Evolutionary conservation across 352 stramenopile genomes (phyloP).

Genomic region (Globisporangium nunn): DNA sequence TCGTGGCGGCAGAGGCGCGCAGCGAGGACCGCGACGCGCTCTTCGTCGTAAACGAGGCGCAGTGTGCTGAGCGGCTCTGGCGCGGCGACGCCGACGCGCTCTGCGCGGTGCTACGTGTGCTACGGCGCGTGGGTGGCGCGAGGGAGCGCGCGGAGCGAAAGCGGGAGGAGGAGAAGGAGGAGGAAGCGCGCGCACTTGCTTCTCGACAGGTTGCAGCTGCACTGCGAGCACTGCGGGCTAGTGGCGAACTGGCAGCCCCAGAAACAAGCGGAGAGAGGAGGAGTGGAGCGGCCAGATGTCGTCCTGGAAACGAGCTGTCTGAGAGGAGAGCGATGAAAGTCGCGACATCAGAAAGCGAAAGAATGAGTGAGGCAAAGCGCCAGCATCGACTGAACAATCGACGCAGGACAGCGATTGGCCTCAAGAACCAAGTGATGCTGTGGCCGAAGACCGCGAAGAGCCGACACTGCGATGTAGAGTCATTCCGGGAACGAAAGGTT

Average conservation of each 20-base stretch:
- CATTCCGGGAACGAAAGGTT: background rate
- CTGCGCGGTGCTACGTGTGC: conserved; percentile 33
- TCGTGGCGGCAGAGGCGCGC: conserved; percentile 31
- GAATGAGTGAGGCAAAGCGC: background rate
- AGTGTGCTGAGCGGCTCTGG: conserved; percentile 30
- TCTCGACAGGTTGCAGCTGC: background rate
- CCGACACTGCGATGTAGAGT: background rate
- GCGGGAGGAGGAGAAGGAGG: background rate
- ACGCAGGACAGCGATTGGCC: background rate
- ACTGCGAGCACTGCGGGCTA: background rate
- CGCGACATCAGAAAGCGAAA: background rate
- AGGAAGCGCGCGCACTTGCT: background rate
- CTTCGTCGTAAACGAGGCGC: conserved; percentile 36
- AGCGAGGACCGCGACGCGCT: conserved; percentile 36
- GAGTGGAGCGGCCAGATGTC: background rate
- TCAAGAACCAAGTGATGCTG: background rate
- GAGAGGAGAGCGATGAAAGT: background rate
- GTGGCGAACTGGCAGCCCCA: background rate
- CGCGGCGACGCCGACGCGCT: conserved; percentile 30
- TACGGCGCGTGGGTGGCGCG: conserved; percentile 25
- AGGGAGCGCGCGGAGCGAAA: background rate
- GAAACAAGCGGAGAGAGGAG: background rate
- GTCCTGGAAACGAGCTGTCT: background rate
- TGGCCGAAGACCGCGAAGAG: conserved; percentile 7
- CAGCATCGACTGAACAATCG: background rate